Evolutionary conservation across 176 grass and related monocot species (phyloP), one percentile per base, ranked within the genome.

Genomic region (Tillandsia leiboldiana): DNA sequence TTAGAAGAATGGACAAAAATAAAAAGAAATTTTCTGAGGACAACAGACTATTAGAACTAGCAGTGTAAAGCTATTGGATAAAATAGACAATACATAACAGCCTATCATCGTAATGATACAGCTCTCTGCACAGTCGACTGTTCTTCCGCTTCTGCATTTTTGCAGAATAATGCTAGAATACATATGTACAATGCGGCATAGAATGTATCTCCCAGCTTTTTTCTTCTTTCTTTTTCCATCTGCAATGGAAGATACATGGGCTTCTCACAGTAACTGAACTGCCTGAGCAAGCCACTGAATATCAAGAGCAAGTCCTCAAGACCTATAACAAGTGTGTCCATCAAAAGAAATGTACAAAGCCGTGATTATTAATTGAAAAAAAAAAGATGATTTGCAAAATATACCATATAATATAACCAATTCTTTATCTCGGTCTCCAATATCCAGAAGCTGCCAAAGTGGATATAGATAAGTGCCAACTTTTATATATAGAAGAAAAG

Each of bases 181-280:
- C 76, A 77, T 88, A 88, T 96, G 48, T 91, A 96, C 87, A 96
- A 67, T 29, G 72, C 69, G 69, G 63, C 71, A 15, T 69, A 76
- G 72, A 70, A 71, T 66, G 68, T 73, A 63, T 81, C 73, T 64
- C 70, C 76, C 63, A 77, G 68, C 11, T 49, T 63, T 76, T 66
- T 78, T 79, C 3, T 87, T 51, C 42, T 71, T 73, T 56, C 56
- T 70, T 81, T 72, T 74, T 78, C 72, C 57, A 53, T 61, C 47
- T 23, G 20, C 1, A 9, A 61, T 48, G 18, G 64, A 47, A 67
- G 26, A 27, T 5, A 11, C 49, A 26, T 42, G 15, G 67, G 73
- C 64, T 73, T 62, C 64, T 80, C 78, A 70, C n/a, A 11, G 42
- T 51, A 53, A 15, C 73, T 73, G 66, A 58, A 65, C 74, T 64